Evolutionary conservation across 352 stramenopile species (phyloP).

Genomic region (Pilasporangium apinafurcum): DNA sequence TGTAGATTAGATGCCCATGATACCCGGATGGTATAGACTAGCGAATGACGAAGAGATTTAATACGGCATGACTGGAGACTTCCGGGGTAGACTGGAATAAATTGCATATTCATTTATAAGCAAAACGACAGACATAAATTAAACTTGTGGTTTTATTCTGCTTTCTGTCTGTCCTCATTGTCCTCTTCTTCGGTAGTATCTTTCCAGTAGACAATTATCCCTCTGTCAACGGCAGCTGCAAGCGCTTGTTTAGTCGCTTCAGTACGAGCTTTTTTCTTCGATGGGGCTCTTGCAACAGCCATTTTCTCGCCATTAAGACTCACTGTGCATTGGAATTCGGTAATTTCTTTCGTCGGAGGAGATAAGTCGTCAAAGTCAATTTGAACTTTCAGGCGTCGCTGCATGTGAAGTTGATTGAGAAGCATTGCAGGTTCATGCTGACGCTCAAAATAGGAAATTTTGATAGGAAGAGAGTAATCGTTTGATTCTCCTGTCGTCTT

Average conservation of each 20-base stretch:
- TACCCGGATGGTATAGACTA: no score
- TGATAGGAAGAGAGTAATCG: neutral
- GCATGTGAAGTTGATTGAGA: constrained; percentile 46
- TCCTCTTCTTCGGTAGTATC: constrained; percentile 17
- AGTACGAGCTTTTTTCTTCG: constrained; percentile 82
- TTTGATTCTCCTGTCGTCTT: constrained; percentile 40
- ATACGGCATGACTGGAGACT: no score
- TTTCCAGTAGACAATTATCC: constrained; percentile 30
- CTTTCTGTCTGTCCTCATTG: constrained; percentile 2
- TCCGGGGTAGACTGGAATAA: no score
- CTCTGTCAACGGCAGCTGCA: constrained; percentile 64
- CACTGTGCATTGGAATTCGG: constrained; percentile 46
- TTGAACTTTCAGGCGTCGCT: constrained; percentile 26
- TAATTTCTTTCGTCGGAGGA: constrained; percentile 12
- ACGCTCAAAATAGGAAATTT: constrained; percentile 36
- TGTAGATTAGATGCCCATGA: constrained; percentile 72
- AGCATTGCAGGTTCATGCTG: constrained; percentile 32
- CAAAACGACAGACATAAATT: constrained; percentile 4
- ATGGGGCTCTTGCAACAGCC: constrained; percentile 24
- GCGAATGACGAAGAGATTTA: no score
- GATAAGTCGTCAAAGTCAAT: constrained; percentile 50
- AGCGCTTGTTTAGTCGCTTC: constrained; percentile 62
- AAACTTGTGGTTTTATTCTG: no score
- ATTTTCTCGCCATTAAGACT: constrained; percentile 40
- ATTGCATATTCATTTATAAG: constrained; percentile 1